Base-by-base conservation (phyloP, 2,329 filamentous ascomycete genomes). In the Ascochyta rabiei region DNA sequence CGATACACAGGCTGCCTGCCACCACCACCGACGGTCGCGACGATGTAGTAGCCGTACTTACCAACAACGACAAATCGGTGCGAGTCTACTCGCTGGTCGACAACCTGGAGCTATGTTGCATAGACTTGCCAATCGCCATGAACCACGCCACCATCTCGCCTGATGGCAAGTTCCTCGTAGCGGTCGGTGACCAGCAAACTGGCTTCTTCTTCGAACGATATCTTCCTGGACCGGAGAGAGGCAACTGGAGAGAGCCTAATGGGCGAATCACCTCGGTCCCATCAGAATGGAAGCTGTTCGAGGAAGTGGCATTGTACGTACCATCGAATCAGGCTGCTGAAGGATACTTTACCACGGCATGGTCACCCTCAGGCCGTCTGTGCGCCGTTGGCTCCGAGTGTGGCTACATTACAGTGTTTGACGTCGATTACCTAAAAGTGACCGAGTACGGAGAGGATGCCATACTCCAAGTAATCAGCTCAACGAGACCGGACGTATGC, bases 91-190 rank as follows among this genome's bases (percentile, higher is more conserved):
- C 88, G 43, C 79, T 98, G 18, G 80, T 84, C 24, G 84, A 88
- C 47, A 84, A 86, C 13, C 81, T 89, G 56, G 81, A 89, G 31
- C 77, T 96, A 19, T 86, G 90, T 49, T 82, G 87, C 38, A 79
- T 97, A 48, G 82, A 84, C 4, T 88, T 96, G 61, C 88, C 90
- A 5, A 89, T 93, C 70, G 89, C 87, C 61, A 93, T 98, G 79
- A 99, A 99, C 68, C 91, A 96, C 69, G 91, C 93, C 30, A 86
- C 93, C n/a, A 88, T 99, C 47, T 97, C 93, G 6, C 95, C 93
- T 0, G 89, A 97, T 71, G 93, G 93, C 1, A 84, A 82, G 18
- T 77, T 93, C 10, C 81, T 98, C 18, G 83, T 93, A 6, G 90
- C 92, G 2, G 90, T 98, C 38, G 90, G 93, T 35, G 95, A 99